Evolutionary conservation across 164 flowering plant genomes (phyloP).

Genomic region (Stephania yunnanensis): DNA sequence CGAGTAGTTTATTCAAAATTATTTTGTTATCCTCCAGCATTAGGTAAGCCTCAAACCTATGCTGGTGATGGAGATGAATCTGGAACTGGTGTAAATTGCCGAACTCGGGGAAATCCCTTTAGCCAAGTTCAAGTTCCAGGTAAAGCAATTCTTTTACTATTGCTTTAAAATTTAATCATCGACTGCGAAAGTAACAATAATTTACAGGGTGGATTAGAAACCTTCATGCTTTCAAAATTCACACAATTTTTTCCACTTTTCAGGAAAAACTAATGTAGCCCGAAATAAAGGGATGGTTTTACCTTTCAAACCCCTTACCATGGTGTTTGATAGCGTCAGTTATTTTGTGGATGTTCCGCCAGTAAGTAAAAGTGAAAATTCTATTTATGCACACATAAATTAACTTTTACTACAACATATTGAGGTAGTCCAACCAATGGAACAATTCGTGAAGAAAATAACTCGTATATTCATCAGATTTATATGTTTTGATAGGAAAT

Average conservation of each 20-base stretch:
- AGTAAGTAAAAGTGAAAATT: constrained; percentile 24
- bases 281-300: constrained; percentile 47
- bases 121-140: constrained; percentile 1
- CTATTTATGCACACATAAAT: not conserved
- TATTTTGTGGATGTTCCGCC: constrained; percentile 52
- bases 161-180: not conserved
- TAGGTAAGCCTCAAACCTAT: constrained; percentile 1
- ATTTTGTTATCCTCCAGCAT: not conserved
- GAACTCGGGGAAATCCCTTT: not conserved
- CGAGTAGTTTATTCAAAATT: not conserved
- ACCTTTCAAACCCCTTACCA: constrained; percentile 45
- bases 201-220: constrained; percentile 15
- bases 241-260: not conserved
- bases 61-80: not conserved
- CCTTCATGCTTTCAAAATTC: constrained; percentile 1
- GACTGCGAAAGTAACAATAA: not conserved
- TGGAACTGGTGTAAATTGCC: not conserved
- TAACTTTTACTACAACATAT: too few relatives aligned
- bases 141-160: not conserved
- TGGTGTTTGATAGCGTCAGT: constrained; percentile 39
- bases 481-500: constrained; percentile 31
- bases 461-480: not conserved
- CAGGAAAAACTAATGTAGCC: constrained; percentile 12
- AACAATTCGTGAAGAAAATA: not conserved
- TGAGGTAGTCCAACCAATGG: too few relatives aligned